phyloP scores from a whole-genome alignment of 768 basidiomycete genomes.

The Boletus tylopilopsis region DNA sequence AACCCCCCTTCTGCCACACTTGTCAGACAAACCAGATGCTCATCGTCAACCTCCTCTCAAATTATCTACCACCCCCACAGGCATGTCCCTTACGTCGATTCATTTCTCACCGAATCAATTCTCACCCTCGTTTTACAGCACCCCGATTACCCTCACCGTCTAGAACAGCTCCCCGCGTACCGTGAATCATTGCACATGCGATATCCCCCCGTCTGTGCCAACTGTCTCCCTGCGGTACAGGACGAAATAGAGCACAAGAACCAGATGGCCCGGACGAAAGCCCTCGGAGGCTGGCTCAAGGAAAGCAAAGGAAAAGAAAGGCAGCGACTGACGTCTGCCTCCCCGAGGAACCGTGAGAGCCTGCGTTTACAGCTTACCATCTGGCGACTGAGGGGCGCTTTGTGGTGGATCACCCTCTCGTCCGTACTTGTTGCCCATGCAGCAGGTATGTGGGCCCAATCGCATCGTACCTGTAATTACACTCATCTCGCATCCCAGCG shows the following conservation, averaged over 20 bases:
- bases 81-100: slow-evolving; percentile 39
- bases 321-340: slow-evolving; percentile 45
- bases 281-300: slow-evolving; percentile 67
- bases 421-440: slow-evolving; percentile 40
- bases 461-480: neutral
- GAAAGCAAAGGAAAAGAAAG: slow-evolving; percentile 62
- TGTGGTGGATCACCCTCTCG: slow-evolving; percentile 56
- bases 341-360: slow-evolving; percentile 39
- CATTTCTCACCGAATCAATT: neutral
- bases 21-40: slow-evolving; percentile 94
- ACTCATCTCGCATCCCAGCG: slow-evolving; percentile 14
- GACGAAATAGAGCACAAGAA: slow-evolving; percentile 77
- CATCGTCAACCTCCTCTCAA: slow-evolving; percentile 80
- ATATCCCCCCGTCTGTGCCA: slow-evolving; percentile 83
- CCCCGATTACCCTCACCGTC: slow-evolving; percentile 63
- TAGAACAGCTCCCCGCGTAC: slow-evolving; percentile 67
- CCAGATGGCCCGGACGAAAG: slow-evolving; percentile 75
- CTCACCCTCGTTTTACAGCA: slow-evolving; percentile 44
- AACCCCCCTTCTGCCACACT: slow-evolving; percentile 74
- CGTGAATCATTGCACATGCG: slow-evolving; percentile 69
- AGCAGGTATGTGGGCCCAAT: slow-evolving; percentile 43
- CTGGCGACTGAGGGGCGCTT: slow-evolving; percentile 67
- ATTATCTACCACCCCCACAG: slow-evolving; percentile 77
- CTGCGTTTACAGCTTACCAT: slow-evolving; percentile 48
- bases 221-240: slow-evolving; percentile 76